These are phyloP conservation scores for Glomus cerebriforme DNA, from an alignment of 192 early-diverging fungal genomes.

Conservation along the genomic window DNA sequence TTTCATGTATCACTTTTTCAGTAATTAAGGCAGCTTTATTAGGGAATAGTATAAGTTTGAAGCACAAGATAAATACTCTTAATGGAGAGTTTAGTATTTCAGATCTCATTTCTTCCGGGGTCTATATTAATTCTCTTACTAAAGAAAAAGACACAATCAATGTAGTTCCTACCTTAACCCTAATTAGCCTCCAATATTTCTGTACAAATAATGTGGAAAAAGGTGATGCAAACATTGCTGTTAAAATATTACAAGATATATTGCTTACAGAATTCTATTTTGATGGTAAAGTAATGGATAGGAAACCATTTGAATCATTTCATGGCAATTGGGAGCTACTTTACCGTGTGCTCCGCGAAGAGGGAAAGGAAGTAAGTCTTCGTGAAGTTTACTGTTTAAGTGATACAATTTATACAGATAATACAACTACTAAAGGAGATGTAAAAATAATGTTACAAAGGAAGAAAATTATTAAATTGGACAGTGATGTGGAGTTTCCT, in stretches of 20 bases:
- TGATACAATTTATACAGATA: too few species aligned
- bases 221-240: neutral
- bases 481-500: too few species aligned
- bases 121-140: slow-evolving; percentile 23
- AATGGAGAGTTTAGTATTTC: neutral
- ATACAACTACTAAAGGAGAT: neutral
- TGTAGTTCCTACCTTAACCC: slow-evolving; percentile 1
- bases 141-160: neutral
- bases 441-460: neutral
- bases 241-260: slow-evolving; percentile 3
- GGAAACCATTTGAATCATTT: neutral
- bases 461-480: neutral
- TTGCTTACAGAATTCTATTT: neutral
- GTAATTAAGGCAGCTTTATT: slow-evolving; percentile 6
- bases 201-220: neutral
- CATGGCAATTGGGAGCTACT: neutral
- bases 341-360: too few species aligned
- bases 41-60: neutral
- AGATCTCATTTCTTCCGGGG: slow-evolving; percentile 4
- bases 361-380: too few species aligned
- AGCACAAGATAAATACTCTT: neutral
- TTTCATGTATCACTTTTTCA: neutral
- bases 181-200: slow-evolving; percentile 16
- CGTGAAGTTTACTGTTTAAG: too few species aligned
- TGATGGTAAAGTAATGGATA: neutral